Evolutionary conservation across 805 yeast species (phyloP).

Genomic region (Ogataea philodendri): DNA sequence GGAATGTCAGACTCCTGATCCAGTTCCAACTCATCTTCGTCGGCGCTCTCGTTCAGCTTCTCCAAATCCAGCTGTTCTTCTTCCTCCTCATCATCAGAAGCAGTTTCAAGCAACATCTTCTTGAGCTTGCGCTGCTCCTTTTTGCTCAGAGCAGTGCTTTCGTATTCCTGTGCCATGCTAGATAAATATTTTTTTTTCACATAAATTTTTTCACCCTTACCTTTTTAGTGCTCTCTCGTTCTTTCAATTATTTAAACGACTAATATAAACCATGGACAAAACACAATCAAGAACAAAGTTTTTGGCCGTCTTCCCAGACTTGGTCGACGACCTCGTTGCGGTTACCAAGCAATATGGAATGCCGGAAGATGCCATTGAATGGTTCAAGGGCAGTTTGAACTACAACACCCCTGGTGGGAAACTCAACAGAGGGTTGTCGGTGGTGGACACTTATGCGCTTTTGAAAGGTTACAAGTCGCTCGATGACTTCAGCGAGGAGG

Average conservation of each 20-base stretch:
- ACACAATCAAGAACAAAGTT: slow-evolving; percentile 51
- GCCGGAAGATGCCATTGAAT: slow-evolving; percentile 79
- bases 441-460: slow-evolving; percentile 85
- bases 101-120: slow-evolving; percentile 28
- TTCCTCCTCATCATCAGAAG: slow-evolving; percentile 35
- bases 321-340: slow-evolving; percentile 72
- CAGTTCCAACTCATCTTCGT: slow-evolving; percentile 30
- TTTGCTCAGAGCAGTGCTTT: slow-evolving; percentile 54
- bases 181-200: slow-evolving; percentile 6
- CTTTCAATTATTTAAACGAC: slow-evolving; percentile 2
- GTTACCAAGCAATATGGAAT: slow-evolving; percentile 68
- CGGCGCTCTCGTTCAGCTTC: slow-evolving; percentile 27
- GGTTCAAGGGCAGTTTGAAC: slow-evolving; percentile 72
- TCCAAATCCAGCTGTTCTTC: slow-evolving; percentile 31
- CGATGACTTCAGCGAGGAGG: slow-evolving; percentile 61
- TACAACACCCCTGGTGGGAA: slow-evolving; percentile 97
- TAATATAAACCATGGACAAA: slow-evolving; percentile 33
- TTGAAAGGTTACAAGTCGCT: slow-evolving; percentile 59
- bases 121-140: slow-evolving; percentile 45
- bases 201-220: slow-evolving; percentile 11
- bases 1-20: slow-evolving; percentile 67
- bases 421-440: slow-evolving; percentile 93
- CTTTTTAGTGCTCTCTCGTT: slow-evolving; percentile 1
- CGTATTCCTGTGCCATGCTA: slow-evolving; percentile 29
- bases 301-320: slow-evolving; percentile 64